Base-by-base conservation (phyloP, 345 rosid species). In the Gynandropsis gynandra region DNA sequence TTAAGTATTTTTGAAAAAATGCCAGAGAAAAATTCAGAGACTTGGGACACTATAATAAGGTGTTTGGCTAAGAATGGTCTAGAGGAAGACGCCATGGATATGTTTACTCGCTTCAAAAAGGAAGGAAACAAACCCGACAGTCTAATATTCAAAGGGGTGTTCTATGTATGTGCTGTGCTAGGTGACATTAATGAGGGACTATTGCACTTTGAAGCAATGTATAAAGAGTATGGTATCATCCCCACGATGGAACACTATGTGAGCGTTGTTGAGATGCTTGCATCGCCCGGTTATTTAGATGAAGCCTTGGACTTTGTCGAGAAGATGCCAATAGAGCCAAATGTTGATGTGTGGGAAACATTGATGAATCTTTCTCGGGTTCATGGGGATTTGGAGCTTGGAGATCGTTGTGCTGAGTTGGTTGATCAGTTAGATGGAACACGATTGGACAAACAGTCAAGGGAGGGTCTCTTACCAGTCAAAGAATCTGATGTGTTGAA, bases 61-160 rank as follows among this genome's bases (percentile, higher is more conserved):
- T 66, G 95, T 70, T 71, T 90, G n/a, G 83, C 85, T 1, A 81
- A 72, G 66, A 77, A 71, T 60, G 98, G 77, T 19, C 60, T 68
- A 7, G 96, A 85, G 58, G 95, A 90, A 75, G 92, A 90, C 44
- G 88, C 85, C 32, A 67, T 90, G 38, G 92, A 90, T 54, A 61
- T 84, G 56, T 87, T 84, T 62, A 40, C 59, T 59, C 65, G 67
- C 9, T 90, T 87, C 57, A 90, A 80, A 67, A 70, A 64, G 46
- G 70, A 74, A 21, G 95, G 87, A 42, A 54, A 75, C 49, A 72
- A 59, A 58, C 95, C 92, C 0, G 76, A 84, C 14, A 72, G 76
- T 14, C 64, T 67, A 46, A 55, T 90, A 52, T 87, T 74, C 43
- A 49, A 74, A 34, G 67, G 80, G 2, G 64, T 87, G 2, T 80